Base-by-base conservation (phyloP, 2,329 filamentous ascomycete species). In the Fusarium sp. region DNA sequence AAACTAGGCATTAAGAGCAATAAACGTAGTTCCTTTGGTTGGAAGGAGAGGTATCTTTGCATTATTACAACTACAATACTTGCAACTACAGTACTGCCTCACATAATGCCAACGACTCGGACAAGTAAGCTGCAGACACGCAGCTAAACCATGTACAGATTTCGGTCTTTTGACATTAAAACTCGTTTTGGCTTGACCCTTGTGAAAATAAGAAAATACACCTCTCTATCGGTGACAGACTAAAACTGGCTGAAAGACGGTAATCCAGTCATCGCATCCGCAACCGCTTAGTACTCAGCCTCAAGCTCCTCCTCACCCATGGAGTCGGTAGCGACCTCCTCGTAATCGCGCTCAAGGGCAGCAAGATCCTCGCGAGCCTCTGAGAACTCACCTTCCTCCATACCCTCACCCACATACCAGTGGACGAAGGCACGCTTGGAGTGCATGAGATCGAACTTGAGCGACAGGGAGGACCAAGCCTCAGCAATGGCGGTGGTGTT, bases 361-460 rank as follows among this genome's bases (percentile, higher is more conserved):
- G 96, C 96, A 81, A 99, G 86, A 85, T 99, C 96, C 86, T 99
- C 96, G 81, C 96, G 94, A 71, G 96, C 96, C 87, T 99, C 96
- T 58, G 93, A 97, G 89, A 99, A 99, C 84, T 99, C 96, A 83
- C 96, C 96, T 83, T 99, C 96, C 88, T 99, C 96, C 96, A 99
- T 99, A 90, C 96, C 96, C 88, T 98, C 96, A 85, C 96, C 96
- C 79, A 99, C 96, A 78, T 98, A 99, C 96, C 96, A 99, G 86
- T 99, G 96, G 71, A 99, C 96, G 84, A 99, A 99, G 67, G 96
- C 96, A 86, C 96, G 96, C 91, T 99, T 99, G 82, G 93, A 96
- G 90, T 98, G 97, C 96, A 99, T 99, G 81, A 99, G 93, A 79
- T 99, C 96, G 86, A 99, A 99, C 87, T 99, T 99, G 88, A 91